Percentiles rank a stretch among this genome's conserved stretches.
phyloP scores from a whole-genome alignment of 495 filamentous ascomycete species.

The Jackrogersella minutella region DNA sequence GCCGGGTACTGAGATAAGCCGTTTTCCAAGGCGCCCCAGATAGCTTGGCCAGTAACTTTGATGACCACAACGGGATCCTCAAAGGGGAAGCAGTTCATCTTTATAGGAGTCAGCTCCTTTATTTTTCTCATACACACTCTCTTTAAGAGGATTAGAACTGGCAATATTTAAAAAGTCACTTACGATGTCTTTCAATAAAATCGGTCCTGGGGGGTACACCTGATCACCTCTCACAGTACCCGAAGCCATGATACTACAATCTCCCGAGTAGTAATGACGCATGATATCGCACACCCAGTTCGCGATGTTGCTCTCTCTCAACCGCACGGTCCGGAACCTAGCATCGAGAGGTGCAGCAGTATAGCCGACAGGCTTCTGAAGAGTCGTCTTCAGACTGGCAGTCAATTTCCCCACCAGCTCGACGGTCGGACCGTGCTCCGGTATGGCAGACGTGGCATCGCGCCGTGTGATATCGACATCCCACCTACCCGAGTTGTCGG shows the following conservation, averaged over 20 bases:
- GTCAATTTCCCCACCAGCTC: constrained; percentile 72
- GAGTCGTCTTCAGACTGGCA: constrained; percentile 71
- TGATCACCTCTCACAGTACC: constrained; percentile 93
- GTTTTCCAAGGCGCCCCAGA: constrained; percentile 83
- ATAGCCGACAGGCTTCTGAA: constrained; percentile 85
- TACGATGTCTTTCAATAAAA: constrained; percentile 77
- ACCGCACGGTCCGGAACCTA: constrained; percentile 81
- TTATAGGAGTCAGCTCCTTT: constrained; percentile 27
- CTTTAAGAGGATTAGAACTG: not conserved
- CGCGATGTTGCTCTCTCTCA: constrained; percentile 79
- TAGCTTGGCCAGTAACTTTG: constrained; percentile 67
- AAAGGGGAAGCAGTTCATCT: constrained; percentile 81
- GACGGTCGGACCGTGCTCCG: constrained; percentile 64
- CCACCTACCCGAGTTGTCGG: constrained; percentile 63
- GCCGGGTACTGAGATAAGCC: constrained; percentile 80
- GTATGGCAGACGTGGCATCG: constrained; percentile 72
- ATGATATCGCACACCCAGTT: constrained; percentile 94
- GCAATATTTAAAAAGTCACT: not conserved
- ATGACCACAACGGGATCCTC: constrained; percentile 89
- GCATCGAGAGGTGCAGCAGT: constrained; percentile 82
- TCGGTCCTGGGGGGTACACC: constrained; percentile 80
- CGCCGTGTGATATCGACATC: constrained; percentile 78
- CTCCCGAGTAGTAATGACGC: constrained; percentile 78
- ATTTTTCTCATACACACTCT: constrained; percentile 32
- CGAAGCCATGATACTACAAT: constrained; percentile 84